Conservation (phyloP, 805 yeast species). For the Hemisphaericaspora nanyangensis region DNA sequence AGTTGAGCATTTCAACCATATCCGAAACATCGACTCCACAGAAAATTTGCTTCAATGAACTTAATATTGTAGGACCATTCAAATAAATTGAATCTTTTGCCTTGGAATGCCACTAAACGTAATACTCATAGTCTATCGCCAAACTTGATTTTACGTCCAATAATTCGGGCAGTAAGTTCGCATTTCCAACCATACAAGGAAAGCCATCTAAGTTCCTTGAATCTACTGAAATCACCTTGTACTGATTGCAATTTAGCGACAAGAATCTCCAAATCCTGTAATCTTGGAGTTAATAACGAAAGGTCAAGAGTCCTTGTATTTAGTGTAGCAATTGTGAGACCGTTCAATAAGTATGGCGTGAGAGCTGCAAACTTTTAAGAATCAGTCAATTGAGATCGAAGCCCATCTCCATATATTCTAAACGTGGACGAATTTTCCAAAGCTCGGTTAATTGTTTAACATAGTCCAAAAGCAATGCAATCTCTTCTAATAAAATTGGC, state of each 20-base stretch:
- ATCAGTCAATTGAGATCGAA: too few relatives aligned
- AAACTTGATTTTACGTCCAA: not conserved
- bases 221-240: not conserved
- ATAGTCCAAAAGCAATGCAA: not conserved
- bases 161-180: not conserved
- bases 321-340: too few relatives aligned
- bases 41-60: not conserved
- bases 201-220: not conserved
- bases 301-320: not conserved
- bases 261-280: too few relatives aligned
- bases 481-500: too few relatives aligned
- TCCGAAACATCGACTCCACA: not conserved
- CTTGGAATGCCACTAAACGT: not conserved
- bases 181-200: not conserved
- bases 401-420: not conserved
- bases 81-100: not conserved
- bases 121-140: not conserved
- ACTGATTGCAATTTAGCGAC: too few relatives aligned
- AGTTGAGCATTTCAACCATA: not conserved
- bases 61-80: not conserved
- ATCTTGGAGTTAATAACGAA: not conserved
- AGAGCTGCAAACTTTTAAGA: too few relatives aligned
- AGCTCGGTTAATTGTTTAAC: not conserved
- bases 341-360: too few relatives aligned
- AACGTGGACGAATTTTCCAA: not conserved